Base-by-base conservation (phyloP, 2,329 filamentous ascomycete genomes). In the Mollisia scopiformis region DNA sequence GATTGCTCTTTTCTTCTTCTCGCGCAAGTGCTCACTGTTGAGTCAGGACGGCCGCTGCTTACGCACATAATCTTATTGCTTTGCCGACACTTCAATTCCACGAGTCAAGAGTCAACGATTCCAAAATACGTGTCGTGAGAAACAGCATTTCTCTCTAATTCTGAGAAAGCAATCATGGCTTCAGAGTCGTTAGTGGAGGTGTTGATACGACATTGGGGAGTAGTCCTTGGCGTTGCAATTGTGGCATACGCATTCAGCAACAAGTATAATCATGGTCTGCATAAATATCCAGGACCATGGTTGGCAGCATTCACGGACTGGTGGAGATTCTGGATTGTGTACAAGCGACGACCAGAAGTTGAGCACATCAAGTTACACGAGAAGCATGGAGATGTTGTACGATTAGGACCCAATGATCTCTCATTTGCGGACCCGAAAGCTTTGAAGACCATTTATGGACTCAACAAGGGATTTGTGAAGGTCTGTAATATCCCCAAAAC, bases 391-490 rank as follows among this genome's bases (percentile, higher is more conserved):
- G 85, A 90, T 70, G 80, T 94, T 2, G 89, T 95, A 1, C 83
- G 91, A 1, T 76, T 93, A 3, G 91, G 90, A 0, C 91, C 91
- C 1, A 93, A 93, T 64, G 79, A 79, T 0, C 75, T 95, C 1
- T 92, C 89, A 0, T 92, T 95, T 69, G 84, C 88, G 2, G 84
- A 92, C 66, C 90, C 91, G 0, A 84, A 84, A 61, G 89, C 90
- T 0, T 79, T 94, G 67, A 91, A 90, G 75, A 78, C 80, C 11
- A 93, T 95, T 47, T 96, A 95, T 73, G 91, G 91, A 0, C 75
- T 94, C 46, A 94, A 93, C 73, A 93, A 93, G 75, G 90, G 90
- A 0, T 90, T 92, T 67, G 77, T 84, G 51, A 95, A 95, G 84
- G 90, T 90, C 75, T 51, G 74, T 63, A 8, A 19, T 30, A 21